A percentile compares a stretch with the other conserved stretches of the same genome.
These are phyloP conservation scores for Melanopsichium pennsylvanicum DNA, from an alignment of 1,284 basidiomycete genomes.

Conservation along the genomic window DNA sequence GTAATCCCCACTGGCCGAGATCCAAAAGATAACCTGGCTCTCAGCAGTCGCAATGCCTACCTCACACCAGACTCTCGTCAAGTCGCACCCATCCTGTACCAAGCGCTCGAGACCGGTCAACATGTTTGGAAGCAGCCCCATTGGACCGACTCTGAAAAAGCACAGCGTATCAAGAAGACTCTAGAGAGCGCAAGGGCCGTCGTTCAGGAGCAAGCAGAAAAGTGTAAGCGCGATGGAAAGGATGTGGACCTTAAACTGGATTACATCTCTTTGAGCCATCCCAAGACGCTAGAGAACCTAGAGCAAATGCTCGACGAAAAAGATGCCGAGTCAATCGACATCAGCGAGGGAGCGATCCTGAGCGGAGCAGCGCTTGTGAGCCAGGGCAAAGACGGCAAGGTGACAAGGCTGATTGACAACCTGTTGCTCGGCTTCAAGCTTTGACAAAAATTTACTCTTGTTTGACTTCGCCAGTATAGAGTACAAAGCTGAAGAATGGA, in stretches of 20 bases:
- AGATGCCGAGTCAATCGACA: conserved; percentile 54
- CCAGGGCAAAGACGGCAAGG: conserved; percentile 69
- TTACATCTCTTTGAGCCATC: conserved; percentile 89
- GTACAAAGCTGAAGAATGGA: no score
- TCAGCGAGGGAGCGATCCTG: conserved; percentile 73
- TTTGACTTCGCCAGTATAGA: no score
- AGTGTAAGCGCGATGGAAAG: conserved; percentile 8
- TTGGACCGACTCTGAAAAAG: conserved; percentile 8
- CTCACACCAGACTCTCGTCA: conserved; percentile 74
- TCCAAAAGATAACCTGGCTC: conserved; percentile 74
- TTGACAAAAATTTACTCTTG: not conserved
- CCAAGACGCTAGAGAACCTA: conserved; percentile 72
- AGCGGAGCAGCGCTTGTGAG: conserved; percentile 85
- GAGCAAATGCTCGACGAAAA: conserved; percentile 67
- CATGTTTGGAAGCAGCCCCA: conserved; percentile 54
- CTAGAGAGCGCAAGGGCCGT: conserved; percentile 40
- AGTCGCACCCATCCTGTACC: conserved; percentile 77
- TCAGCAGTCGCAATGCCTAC: conserved; percentile 91
- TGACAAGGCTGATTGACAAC: conserved; percentile 92
- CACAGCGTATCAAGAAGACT: conserved; percentile 38
- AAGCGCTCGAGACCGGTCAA: conserved; percentile 73
- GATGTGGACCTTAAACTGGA: conserved; percentile 73
- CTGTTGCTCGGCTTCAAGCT: conserved; percentile 74
- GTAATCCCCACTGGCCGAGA: conserved; percentile 81
- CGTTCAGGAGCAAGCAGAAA: conserved; percentile 22